A percentile compares a stretch with the other conserved stretches of the same genome.
Conservation (phyloP, 2,329 filamentous ascomycete genomes). For the Penicillium olsonii region DNA sequence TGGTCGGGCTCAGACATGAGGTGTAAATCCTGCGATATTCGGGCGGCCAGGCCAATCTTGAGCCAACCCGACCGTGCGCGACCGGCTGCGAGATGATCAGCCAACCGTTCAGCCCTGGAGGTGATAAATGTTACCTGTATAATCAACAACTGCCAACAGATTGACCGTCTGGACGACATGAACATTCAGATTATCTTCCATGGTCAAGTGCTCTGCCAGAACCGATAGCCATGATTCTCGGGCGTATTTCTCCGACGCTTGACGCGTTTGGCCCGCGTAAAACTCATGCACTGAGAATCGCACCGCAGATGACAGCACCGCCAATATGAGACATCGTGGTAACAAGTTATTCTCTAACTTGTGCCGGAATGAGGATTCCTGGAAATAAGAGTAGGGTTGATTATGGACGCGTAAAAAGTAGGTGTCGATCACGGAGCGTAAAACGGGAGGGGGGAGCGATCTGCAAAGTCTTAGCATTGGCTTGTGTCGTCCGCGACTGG, state of each 20-base stretch:
- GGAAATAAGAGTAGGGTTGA: slow-evolving; percentile 43
- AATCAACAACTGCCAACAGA: slow-evolving; percentile 42
- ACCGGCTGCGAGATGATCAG: slow-evolving; percentile 24
- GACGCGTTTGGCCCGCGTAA: slow-evolving; percentile 24
- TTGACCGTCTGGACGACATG: slow-evolving; percentile 41
- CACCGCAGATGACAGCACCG: slow-evolving; percentile 34
- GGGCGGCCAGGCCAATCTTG: slow-evolving; percentile 47
- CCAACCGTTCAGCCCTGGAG: no score
- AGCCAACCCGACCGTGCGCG: slow-evolving; percentile 39
- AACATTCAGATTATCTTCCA: slow-evolving; percentile 33
- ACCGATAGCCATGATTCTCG: slow-evolving; percentile 38
- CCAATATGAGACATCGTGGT: slow-evolving; percentile 34
- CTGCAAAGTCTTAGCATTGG: not conserved
- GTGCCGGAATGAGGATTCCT: slow-evolving; percentile 36
- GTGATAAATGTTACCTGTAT: slow-evolving; percentile 32
- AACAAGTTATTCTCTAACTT: slow-evolving; percentile 25
- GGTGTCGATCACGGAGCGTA: slow-evolving; percentile 24
- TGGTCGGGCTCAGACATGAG: slow-evolving; percentile 27
- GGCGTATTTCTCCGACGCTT: slow-evolving; percentile 31
- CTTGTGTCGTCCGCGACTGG: not conserved
- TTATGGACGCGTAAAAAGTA: slow-evolving; percentile 41
- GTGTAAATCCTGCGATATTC: slow-evolving; percentile 60
- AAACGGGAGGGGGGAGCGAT: slow-evolving; percentile 13
- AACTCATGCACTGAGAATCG: slow-evolving; percentile 33
- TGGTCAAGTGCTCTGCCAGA: slow-evolving; percentile 35